Conservation (phyloP, 2,329 filamentous ascomycete genomes). For the Penicillium sclerotiorum region DNA sequence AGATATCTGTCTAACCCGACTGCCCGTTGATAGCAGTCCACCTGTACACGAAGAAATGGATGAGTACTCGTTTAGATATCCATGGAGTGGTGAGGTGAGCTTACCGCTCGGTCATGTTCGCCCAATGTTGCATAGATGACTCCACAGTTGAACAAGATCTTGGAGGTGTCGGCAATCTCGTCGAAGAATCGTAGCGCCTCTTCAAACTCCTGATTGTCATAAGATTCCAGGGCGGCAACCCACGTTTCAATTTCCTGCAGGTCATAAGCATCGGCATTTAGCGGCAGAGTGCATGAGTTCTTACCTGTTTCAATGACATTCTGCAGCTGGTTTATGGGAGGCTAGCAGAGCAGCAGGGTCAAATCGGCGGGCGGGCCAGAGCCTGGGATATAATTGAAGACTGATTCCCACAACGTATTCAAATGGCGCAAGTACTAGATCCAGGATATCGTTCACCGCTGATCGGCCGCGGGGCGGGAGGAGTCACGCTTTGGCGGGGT, state of each 20-base stretch:
- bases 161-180: constrained; percentile 89
- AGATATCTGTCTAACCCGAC: constrained; percentile 91
- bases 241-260: constrained; percentile 95
- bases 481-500: constrained; percentile 10
- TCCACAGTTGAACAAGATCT: constrained; percentile 97
- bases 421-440: constrained; percentile 5
- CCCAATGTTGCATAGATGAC: constrained; percentile 96
- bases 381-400: neutral
- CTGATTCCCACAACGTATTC: constrained; percentile 6
- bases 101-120: constrained; percentile 90
- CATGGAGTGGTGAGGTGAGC: neutral
- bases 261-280: constrained; percentile 8
- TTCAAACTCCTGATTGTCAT: constrained; percentile 98
- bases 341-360: neutral
- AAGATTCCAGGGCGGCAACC: constrained; percentile 86
- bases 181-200: constrained; percentile 82
- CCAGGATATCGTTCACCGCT: constrained; percentile 18
- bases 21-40: constrained; percentile 92
- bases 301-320: constrained; percentile 66
- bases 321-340: neutral
- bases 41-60: constrained; percentile 56
- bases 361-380: neutral
- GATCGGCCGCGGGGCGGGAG: constrained; percentile 6
- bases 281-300: neutral
- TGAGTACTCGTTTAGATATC: neutral